Percentiles rank a stretch among this genome's conserved stretches.
These are phyloP conservation scores for Noccaea bulbosa DNA, from an alignment of 345 rosid genomes.

Conservation along the genomic window DNA sequence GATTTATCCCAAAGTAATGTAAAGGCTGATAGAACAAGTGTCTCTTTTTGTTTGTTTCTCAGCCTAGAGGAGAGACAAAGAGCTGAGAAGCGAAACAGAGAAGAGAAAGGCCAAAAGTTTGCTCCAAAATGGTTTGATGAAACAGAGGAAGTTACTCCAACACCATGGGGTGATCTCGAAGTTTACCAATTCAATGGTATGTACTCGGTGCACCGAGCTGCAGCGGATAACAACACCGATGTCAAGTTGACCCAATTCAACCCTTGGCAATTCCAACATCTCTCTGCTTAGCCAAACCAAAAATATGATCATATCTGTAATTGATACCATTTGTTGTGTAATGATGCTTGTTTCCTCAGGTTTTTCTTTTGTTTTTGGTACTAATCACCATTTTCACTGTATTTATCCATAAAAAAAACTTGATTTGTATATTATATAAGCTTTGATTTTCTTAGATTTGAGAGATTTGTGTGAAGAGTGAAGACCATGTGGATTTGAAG, in stretches of 20 bases:
- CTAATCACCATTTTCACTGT: slow-evolving; percentile 5
- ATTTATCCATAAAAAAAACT: neutral
- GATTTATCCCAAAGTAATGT: neutral
- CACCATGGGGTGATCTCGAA: slow-evolving; percentile 85
- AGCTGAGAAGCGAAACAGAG: slow-evolving; percentile 67
- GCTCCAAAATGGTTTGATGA: slow-evolving; percentile 70
- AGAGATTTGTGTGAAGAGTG: neutral
- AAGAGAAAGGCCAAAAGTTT: slow-evolving; percentile 57
- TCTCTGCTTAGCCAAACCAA: slow-evolving; percentile 34
- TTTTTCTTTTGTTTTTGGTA: neutral
- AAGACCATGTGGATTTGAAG: slow-evolving; percentile 12
- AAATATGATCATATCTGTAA: neutral
- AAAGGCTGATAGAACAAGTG: neutral
- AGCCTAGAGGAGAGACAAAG: slow-evolving; percentile 63
- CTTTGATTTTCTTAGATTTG: neutral
- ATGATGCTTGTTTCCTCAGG: slow-evolving; percentile 7
- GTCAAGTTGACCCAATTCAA: slow-evolving; percentile 51
- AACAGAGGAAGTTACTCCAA: slow-evolving; percentile 57
- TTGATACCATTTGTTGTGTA: neutral
- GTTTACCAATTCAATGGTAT: slow-evolving; percentile 73
- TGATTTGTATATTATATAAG: too few relatives aligned
- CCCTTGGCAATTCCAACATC: slow-evolving; percentile 64
- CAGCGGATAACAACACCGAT: slow-evolving; percentile 48
- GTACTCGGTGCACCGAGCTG: slow-evolving; percentile 53
- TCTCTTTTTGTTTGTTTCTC: slow-evolving; percentile 1